Base-by-base conservation (phyloP, 2,329 filamentous ascomycete species). In the Aspergillus nomiae region DNA sequence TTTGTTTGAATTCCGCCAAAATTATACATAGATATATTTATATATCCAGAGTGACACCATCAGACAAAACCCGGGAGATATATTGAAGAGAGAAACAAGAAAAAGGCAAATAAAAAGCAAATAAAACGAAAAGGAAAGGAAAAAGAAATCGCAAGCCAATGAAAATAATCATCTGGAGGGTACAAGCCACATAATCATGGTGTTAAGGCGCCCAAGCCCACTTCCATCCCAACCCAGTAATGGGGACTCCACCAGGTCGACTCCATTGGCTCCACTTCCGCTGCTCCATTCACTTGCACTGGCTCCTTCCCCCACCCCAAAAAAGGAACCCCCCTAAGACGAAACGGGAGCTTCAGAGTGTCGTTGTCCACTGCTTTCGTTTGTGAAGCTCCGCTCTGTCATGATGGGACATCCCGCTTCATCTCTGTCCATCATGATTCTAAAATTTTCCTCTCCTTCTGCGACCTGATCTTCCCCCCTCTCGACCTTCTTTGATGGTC, bases 321-420 rank as follows among this genome's bases (percentile, higher is more conserved):
- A 58, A 58, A 58, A 58, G 58, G 63, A 51, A 24, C 46, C 57
- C 55, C 65, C 53, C 57, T 58, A 57, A 41, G 50, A 61, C 53
- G 16, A 61, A 60, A 67, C 46, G 58, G 60, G 46, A 63, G 59
- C 58, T 61, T 45, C 60, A 57, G 63, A 58, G 56, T 61, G 63
- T 46, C 59, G 60, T 58, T 45, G 57, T 48, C 59, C 62, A 61
- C 61, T 58, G 60, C 41, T 61, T 65, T 64, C 56, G 62, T 66
- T 62, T 63, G 60, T 50, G 66, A 68, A 63, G 67, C 66, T 69
- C 67, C 67, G 67, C 67, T 63, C 62, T 60, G 60, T 64, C 62
- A 64, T 61, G 62, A 63, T 63, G 51, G 50, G 30, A 32, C 50
- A 59, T 63, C 61, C 61, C 61, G 61, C 61, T 63, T 60, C 48